Percentiles rank a stretch among this genome's conserved stretches.
These are phyloP conservation scores for Afroboletus lepidellus DNA, from an alignment of 1,284 basidiomycete species.

Conservation along the genomic window DNA sequence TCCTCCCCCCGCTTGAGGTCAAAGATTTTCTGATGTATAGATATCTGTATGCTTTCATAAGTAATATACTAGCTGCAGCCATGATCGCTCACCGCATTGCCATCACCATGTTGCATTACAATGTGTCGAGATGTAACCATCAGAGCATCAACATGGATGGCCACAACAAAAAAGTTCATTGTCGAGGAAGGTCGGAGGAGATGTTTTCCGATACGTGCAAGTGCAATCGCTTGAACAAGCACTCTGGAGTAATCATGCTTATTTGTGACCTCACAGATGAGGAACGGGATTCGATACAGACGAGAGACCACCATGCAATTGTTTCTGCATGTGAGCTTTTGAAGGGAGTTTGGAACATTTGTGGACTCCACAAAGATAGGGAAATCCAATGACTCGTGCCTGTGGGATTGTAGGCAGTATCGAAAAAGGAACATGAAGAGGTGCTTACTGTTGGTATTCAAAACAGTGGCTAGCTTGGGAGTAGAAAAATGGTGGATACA, in stretches of 20 bases:
- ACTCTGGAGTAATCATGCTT: background rate
- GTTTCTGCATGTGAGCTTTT: background rate
- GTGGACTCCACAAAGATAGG: background rate
- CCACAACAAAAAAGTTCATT: background rate
- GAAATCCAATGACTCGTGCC: constrained; percentile 1
- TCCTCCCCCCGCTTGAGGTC: background rate
- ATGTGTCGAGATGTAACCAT: background rate
- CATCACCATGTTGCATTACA: background rate
- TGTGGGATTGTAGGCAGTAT: background rate
- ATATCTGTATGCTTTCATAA: background rate
- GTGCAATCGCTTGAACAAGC: background rate
- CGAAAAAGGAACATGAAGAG: accelerated
- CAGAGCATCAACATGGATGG: background rate
- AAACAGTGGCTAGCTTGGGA: background rate
- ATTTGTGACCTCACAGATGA: background rate
- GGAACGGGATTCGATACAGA: background rate
- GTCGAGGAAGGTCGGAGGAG: background rate
- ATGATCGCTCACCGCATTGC: background rate
- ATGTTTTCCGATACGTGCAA: background rate
- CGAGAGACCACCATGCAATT: background rate
- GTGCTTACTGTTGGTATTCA: background rate
- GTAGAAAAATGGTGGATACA: constrained; percentile 4
- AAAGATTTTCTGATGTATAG: constrained; percentile 4
- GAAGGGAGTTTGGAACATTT: background rate
- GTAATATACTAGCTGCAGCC: background rate